Percentiles rank a stretch among this genome's conserved stretches.
phyloP scores from a whole-genome alignment of 306 rosid genomes.

The Prunus padus region DNA sequence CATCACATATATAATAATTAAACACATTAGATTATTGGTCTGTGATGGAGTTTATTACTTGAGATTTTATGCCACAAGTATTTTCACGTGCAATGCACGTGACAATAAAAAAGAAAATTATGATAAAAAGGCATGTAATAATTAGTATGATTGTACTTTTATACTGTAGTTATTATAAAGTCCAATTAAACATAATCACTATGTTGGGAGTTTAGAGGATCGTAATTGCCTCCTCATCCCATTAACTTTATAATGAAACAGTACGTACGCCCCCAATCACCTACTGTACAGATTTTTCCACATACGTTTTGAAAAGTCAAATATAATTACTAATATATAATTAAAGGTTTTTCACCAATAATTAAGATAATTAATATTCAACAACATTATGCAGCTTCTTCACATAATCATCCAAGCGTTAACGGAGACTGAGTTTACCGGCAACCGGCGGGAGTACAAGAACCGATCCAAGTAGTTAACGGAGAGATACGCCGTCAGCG shows the following conservation, averaged over 20 bases:
- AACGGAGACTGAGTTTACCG: slow-evolving; percentile 51
- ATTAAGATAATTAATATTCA: not conserved
- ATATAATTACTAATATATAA: slow-evolving; percentile 28
- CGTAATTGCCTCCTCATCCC: not conserved
- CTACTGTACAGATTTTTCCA: not conserved
- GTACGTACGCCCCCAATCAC: not conserved
- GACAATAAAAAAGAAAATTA: slow-evolving; percentile 23
- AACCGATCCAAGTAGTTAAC: slow-evolving; percentile 95
- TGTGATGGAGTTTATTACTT: not conserved
- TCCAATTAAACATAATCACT: slow-evolving; percentile 5
- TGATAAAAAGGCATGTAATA: slow-evolving; percentile 6
- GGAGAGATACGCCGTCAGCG: slow-evolving; percentile 90
- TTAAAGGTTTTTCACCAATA: not conserved
- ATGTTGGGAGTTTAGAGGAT: not conserved
- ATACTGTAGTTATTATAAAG: slow-evolving; percentile 23
- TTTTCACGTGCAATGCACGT: slow-evolving; percentile 31
- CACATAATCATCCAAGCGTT: not conserved
- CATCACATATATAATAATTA: not conserved
- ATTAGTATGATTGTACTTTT: slow-evolving; percentile 25
- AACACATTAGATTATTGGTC: too few species aligned
- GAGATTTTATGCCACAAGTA: not conserved
- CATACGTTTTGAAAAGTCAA: slow-evolving; percentile 46
- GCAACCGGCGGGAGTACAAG: slow-evolving; percentile 70
- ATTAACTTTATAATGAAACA: not conserved
- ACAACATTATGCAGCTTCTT: not conserved